Evolutionary conservation across 2,329 filamentous ascomycete genomes (phyloP).

Genomic region (Lachnellula hyalina): DNA sequence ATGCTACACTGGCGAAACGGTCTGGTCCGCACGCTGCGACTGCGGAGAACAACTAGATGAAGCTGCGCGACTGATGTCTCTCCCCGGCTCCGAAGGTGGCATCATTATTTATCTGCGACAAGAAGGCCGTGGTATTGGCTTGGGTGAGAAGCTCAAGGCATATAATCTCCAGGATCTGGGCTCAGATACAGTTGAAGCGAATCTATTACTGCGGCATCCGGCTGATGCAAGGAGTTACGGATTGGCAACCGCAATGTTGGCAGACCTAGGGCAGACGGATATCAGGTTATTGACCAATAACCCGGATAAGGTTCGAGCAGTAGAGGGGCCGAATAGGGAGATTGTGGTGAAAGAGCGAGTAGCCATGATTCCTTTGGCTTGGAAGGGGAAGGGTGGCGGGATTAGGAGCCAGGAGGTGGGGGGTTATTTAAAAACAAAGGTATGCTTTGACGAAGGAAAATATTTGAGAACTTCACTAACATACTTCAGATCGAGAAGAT

Average conservation of each 20-base stretch:
- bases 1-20: constrained; percentile 97
- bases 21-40: constrained; percentile 96
- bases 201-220: constrained; percentile 82
- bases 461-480: background rate
- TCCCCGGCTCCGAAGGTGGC: constrained; percentile 64
- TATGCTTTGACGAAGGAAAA: constrained; percentile 37
- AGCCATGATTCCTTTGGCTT: constrained; percentile 91
- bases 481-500: constrained; percentile 70
- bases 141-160: constrained; percentile 93
- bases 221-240: constrained; percentile 94
- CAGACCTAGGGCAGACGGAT: constrained; percentile 74
- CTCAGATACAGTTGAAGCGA: constrained; percentile 96
- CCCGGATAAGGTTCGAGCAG: constrained; percentile 90
- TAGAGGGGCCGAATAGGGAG: constrained; percentile 87
- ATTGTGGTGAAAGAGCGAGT: constrained; percentile 84
- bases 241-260: constrained; percentile 89
- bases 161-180: constrained; percentile 97
- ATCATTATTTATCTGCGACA: constrained; percentile 95
- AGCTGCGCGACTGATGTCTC: constrained; percentile 85
- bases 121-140: constrained; percentile 90
- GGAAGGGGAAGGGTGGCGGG: constrained; percentile 73
- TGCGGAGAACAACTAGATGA: constrained; percentile 98
- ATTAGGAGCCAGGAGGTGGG: constrained; percentile 86
- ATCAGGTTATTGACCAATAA: constrained; percentile 91
- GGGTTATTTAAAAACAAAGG: constrained; percentile 92